Base-by-base conservation (phyloP, 176 grass and related monocot species). In the Secale cereale region DNA sequence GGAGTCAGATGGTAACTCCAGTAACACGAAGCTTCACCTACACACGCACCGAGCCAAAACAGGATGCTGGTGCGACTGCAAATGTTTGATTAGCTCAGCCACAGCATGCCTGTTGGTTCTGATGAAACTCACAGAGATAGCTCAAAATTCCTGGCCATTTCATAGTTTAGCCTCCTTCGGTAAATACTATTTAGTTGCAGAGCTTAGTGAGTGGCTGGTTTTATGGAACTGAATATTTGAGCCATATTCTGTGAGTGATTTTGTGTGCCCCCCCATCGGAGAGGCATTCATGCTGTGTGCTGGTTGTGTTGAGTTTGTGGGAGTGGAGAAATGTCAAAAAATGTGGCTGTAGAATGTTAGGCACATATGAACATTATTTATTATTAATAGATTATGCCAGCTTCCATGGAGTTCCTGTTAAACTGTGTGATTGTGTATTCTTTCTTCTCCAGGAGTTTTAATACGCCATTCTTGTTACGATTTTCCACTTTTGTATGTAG, bases 1-100 rank as follows among this genome's bases (percentile, higher is more conserved):
- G 72, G 37, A 86, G 77, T 81, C 77, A 78, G 65, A 35, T 54
- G 56, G 56, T 79, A 68, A 36, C 70, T 39, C 84, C 73, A 22
- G 25, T 72, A 26, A n/a, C 62, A 19, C 81, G 94, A 66, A 96
- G 87, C 82, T 93, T 96, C 84, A 93, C 91, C 70, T 96, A 93
- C 84, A 93, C 91, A 27, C 89, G 94, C 32, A 78, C 61, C 23
- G 87, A 92, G 32, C 76, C 76, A 65, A 89, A 92, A 71, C 67
- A 85, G 59, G 85, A 85, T 59, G 84, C 59, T 13, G 87, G 77
- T 59, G 82, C 89, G 17, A 78, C 82, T 57, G 81, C 81, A 33
- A 81, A 79, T 31, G 74, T 76, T 23, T 91, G 89, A 91, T 70
- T 52, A 28, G 41, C 43, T 72, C 70, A 65, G 59, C 52, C 8